Evolutionary conservation across 129 eudicot species (phyloP), one percentile per base, ranked within the genome.

Genomic region (Tagetes patula): DNA sequence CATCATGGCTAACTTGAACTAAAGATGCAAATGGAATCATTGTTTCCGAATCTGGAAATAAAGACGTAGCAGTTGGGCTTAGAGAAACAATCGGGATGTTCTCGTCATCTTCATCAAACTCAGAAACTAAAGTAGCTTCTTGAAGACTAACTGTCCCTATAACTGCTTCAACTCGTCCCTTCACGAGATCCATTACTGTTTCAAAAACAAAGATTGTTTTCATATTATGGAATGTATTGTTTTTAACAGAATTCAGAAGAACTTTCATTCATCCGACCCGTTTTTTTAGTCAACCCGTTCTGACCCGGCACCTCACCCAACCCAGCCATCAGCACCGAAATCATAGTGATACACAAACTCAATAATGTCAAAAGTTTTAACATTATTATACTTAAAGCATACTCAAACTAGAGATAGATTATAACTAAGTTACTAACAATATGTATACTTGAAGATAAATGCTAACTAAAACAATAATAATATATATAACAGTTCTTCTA

Each of bases 41-140:
- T 63, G 60, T n/a, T 49, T 33, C 34, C 67, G 77, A 64, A 37
- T 14, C 36, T 8, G 69, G 63, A 41, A 75, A 80, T 34, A 80
- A 71, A 30, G 80, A 34, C 13, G 76, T 65, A 10, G 87, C 64
- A 2, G 85, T 43, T 37, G 86, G 84, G 70, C 56, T 20, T 8
- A 84, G 60, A 70, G 88, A 82, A n/a, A 86, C 72, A 10, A 89
- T 70, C 8, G 91, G 88, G 60, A 74, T 77, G 48, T 43, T 75
- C 10, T 63, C 75, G 58, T 73, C 7, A 6, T 12, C 6, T 42
- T 73, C 42, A 56, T 73, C 68, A 56, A 75, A 62, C 45, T 80
- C 89, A 14, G 75, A 70, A 66, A 84, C 49, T 33, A 86, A 49
- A 63, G 75, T 66, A 14, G 82, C 96, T 86, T 89, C 87, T 79